Evolutionary conservation across 139 green algal species (phyloP).

Genomic region (Pedinophyceae sp.): DNA sequence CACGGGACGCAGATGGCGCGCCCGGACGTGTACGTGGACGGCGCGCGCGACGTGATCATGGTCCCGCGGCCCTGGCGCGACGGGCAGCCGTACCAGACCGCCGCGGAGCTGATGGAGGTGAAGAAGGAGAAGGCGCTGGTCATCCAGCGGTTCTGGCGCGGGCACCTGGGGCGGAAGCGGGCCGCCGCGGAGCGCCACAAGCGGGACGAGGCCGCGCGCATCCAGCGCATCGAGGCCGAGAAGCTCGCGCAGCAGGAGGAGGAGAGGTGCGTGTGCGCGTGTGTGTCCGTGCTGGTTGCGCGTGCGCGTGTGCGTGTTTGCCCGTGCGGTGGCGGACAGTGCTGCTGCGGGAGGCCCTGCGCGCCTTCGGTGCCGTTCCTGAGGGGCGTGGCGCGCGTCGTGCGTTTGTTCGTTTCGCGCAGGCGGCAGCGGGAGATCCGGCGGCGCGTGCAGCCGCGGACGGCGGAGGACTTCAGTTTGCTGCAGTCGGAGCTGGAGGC

Average conservation of each 20-base stretch:
- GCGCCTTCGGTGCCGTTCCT: too few relatives aligned
- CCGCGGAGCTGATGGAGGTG: slow-evolving; percentile 25
- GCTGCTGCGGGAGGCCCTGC: too few relatives aligned
- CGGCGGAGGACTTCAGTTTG: slow-evolving; percentile 55
- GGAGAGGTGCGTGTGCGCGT: too few relatives aligned
- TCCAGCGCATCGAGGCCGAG: neutral
- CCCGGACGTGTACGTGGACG: slow-evolving; percentile 38
- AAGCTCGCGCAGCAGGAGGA: neutral
- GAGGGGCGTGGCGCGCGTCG: too few relatives aligned
- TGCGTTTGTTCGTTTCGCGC: too few relatives aligned
- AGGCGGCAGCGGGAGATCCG: slow-evolving; percentile 37
- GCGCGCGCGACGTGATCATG: slow-evolving; percentile 25
- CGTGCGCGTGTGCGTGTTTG: too few relatives aligned
- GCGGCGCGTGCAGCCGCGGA: slow-evolving; percentile 57
- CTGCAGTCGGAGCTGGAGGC: slow-evolving; percentile 61
- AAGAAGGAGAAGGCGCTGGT: slow-evolving; percentile 17
- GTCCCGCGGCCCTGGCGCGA: slow-evolving; percentile 6
- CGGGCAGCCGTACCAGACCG: slow-evolving; percentile 32
- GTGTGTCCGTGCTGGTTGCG: too few relatives aligned
- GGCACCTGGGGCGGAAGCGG: slow-evolving; percentile 30
- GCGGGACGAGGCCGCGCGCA: neutral
- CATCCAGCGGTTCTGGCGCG: slow-evolving; percentile 49
- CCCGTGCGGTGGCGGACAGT: too few relatives aligned
- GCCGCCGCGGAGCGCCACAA: slow-evolving; percentile 19
- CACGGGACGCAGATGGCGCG: slow-evolving; percentile 53